These are phyloP conservation scores for Daldinia childiae DNA, from an alignment of 495 filamentous ascomycete species.

Conservation along the genomic window DNA sequence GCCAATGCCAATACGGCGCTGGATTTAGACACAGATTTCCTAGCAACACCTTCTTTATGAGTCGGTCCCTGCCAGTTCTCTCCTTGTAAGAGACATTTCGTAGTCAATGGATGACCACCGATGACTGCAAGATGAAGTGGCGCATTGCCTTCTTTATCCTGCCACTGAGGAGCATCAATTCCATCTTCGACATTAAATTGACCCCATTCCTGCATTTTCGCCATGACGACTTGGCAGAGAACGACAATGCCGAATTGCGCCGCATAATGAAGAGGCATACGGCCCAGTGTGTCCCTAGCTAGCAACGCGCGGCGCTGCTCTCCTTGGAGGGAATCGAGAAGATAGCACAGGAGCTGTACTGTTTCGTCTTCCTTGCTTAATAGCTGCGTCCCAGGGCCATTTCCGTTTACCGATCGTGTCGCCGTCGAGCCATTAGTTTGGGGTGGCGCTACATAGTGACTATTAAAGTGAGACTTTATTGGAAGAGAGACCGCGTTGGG, in stretches of 20 bases:
- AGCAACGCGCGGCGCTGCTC: conserved; percentile 74
- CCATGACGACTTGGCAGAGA: conserved; percentile 87
- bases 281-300: conserved; percentile 78
- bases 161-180: conserved; percentile 86
- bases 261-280: conserved; percentile 92
- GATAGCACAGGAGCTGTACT: conserved; percentile 74
- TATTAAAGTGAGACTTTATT: conserved; percentile 71
- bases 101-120: conserved; percentile 87
- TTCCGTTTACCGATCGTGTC: conserved; percentile 54
- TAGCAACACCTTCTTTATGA: conserved; percentile 66
- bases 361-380: conserved; percentile 76
- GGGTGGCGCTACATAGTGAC: conserved; percentile 70
- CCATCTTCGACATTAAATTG: conserved; percentile 85
- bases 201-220: conserved; percentile 86
- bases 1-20: conserved; percentile 89
- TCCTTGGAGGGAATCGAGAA: conserved; percentile 75
- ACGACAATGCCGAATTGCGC: conserved; percentile 92
- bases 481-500: conserved; percentile 56
- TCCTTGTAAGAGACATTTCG: conserved; percentile 77
- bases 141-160: conserved; percentile 90
- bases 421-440: conserved; percentile 67
- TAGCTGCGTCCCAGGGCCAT: conserved; percentile 62
- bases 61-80: conserved; percentile 74
- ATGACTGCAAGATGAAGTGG: conserved; percentile 93
- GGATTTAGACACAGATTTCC: conserved; percentile 80